phyloP scores from a whole-genome alignment of 2,329 filamentous ascomycete species.

The Camillea tinctor region DNA sequence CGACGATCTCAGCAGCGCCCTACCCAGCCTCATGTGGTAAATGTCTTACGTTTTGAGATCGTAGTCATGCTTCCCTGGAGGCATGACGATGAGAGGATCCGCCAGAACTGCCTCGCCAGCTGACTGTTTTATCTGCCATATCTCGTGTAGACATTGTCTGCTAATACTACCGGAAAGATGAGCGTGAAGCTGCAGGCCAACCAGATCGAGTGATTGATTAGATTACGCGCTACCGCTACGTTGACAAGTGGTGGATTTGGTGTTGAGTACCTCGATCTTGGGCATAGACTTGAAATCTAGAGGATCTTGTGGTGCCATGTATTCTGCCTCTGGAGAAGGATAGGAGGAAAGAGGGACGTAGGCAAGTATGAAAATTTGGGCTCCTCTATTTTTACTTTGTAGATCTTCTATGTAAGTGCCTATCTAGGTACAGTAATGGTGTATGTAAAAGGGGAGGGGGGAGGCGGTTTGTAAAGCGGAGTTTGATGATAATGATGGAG shows the following conservation, averaged over 20 bases:
- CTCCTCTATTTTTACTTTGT: too few species aligned
- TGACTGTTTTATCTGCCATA: conserved; percentile 64
- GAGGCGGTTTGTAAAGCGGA: too few species aligned
- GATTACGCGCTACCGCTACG: conserved; percentile 1
- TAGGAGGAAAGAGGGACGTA: not conserved
- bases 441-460: too few species aligned
- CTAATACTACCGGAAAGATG: conserved; percentile 79
- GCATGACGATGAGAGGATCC: conserved; percentile 69
- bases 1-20: conserved; percentile 9
- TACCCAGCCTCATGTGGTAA: not conserved
- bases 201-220: conserved; percentile 2
- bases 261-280: conserved; percentile 51
- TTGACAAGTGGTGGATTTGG: not conserved
- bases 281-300: conserved; percentile 50
- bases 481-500: too few species aligned
- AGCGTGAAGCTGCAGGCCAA: conserved; percentile 63
- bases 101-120: conserved; percentile 54
- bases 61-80: conserved; percentile 68
- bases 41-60: conserved; percentile 62
- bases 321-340: not conserved
- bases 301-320: not conserved
- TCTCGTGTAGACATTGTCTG: conserved; percentile 67
- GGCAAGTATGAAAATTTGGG: too few species aligned
- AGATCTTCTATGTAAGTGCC: too few species aligned
- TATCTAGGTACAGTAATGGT: too few species aligned